Evolutionary conservation across 23 red algal species (phyloP), one percentile per base, ranked within the genome.

Genomic region (Gracilariopsis chorda): DNA sequence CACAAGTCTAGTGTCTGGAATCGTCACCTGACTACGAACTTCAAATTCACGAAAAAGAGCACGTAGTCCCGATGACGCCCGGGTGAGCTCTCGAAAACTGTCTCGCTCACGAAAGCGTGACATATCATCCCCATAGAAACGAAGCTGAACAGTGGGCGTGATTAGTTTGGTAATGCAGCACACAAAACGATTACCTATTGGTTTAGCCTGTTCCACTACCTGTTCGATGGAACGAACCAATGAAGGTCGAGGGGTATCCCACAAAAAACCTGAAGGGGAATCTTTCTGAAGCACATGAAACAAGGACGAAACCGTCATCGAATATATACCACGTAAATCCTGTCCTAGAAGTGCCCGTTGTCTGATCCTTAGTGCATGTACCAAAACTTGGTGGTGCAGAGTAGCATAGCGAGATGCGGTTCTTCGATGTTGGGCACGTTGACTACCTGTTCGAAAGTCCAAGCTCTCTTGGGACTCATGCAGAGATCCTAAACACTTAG

Each of bases 1-100:
- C 48, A 97, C 51, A n/a, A 97, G 86, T 45, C 90, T 83, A 12
- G 84, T 92, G 55, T 97, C 95, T 23, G 95, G 95, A 47, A 97
- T 77, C 28, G 82, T 88, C 37, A 97, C 82, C 47, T 90, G 67
- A 34, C 55, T 77, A 16, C 87, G 67, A 40, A 86, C 84, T 20
- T 80, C 82, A 69, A 64, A 77, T 16, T 88, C 72, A 37, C 86
- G 70, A 80, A 90, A 90, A 70, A 90, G 45, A 47, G 47, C 46
- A 19, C 73, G 47, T 43, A 79, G 39, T 78, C 40, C 44, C 12
- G 70, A 80, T 24, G 56, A 48, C 6, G 43, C 46, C 56, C 27
- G 42, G 8, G n/a, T 7, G 2, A 80, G 52, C 32, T 34, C 34
- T 24, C 14, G 24, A 24, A 47, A 62, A 37, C 47, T 19, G 27